phyloP scores from a whole-genome alignment of 768 basidiomycete species.

The Gymnopilus junonius region DNA sequence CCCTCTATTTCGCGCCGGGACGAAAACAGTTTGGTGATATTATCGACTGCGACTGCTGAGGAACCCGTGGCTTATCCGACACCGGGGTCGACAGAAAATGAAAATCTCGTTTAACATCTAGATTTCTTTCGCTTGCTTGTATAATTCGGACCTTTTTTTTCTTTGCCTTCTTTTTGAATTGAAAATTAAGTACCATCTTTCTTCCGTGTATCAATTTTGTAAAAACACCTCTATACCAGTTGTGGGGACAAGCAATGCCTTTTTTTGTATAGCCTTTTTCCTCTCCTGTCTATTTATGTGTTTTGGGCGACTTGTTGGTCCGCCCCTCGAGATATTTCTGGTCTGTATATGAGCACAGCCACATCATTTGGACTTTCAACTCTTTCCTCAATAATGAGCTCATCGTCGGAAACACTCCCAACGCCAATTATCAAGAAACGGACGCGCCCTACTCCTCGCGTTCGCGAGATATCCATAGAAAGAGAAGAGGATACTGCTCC shows the following conservation, averaged over 20 bases:
- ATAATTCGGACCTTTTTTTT: constrained; percentile 11
- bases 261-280: constrained; percentile 10
- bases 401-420: not conserved
- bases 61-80: constrained; percentile 51
- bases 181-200: not conserved
- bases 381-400: not conserved
- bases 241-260: constrained; percentile 15
- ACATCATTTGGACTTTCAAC: not conserved
- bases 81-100: constrained; percentile 49
- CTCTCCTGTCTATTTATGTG: not conserved
- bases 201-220: not conserved
- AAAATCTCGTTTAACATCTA: constrained; percentile 34
- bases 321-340: constrained; percentile 1
- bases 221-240: constrained; percentile 19
- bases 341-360: constrained; percentile 13
- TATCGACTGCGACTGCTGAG: constrained; percentile 7
- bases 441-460: constrained; percentile 61
- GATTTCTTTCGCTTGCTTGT: constrained; percentile 11
- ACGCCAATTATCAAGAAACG: constrained; percentile 76
- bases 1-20: constrained; percentile 12
- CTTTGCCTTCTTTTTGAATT: not conserved
- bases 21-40: not conserved
- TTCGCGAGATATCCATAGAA: constrained; percentile 54
- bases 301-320: not conserved
- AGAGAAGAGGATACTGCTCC: constrained; percentile 40